Conservation (phyloP, 2,329 filamentous ascomycete species). For the Penicillium sp. region DNA sequence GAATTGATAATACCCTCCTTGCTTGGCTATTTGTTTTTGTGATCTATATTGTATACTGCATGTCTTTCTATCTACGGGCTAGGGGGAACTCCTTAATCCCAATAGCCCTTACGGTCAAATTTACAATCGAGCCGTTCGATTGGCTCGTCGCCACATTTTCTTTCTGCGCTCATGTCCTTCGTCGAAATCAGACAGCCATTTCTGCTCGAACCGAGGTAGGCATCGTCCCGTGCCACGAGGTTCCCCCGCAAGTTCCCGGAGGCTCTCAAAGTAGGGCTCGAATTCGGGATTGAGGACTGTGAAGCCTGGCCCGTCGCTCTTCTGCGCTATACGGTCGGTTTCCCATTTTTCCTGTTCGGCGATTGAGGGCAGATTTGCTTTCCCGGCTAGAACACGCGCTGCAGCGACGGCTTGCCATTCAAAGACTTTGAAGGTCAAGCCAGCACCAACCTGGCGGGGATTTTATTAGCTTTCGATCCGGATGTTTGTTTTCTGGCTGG, state of each 20-base stretch:
- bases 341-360: slow-evolving; percentile 58
- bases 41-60: neutral
- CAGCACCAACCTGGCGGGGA: slow-evolving; percentile 33
- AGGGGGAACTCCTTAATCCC: neutral
- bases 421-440: slow-evolving; percentile 65
- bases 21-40: neutral
- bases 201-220: slow-evolving; percentile 44
- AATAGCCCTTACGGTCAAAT: neutral
- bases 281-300: slow-evolving; percentile 60
- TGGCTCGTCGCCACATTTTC: slow-evolving; percentile 56
- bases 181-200: slow-evolving; percentile 48
- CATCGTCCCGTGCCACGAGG: slow-evolving; percentile 40
- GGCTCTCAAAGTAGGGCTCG: slow-evolving; percentile 61
- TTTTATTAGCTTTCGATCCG: slow-evolving; percentile 2
- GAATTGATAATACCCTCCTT: neutral
- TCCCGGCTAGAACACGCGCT: slow-evolving; percentile 57
- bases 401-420: slow-evolving; percentile 66
- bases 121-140: slow-evolving; percentile 32
- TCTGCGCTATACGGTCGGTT: slow-evolving; percentile 49
- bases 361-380: slow-evolving; percentile 49
- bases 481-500: too few species aligned
- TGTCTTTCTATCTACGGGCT: neutral
- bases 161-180: slow-evolving; percentile 56
- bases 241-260: slow-evolving; percentile 44
- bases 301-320: slow-evolving; percentile 58